Evolutionary conservation across 139 green algal species (phyloP), one percentile per base, ranked within the genome.

Genomic region (Edaphochlamys debaryana): DNA sequence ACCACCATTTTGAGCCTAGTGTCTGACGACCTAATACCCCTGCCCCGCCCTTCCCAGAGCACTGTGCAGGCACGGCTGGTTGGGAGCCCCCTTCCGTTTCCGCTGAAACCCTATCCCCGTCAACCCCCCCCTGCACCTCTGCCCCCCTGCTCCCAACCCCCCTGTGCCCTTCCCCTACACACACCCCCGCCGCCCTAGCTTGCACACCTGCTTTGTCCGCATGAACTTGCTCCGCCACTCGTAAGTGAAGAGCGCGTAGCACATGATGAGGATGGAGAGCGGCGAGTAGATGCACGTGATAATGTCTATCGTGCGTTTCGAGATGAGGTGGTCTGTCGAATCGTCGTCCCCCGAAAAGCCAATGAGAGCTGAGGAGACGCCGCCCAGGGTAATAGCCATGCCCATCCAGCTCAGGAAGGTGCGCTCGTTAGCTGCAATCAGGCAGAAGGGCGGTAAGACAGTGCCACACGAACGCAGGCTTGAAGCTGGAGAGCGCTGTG

Each of bases 361-460:
- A 9, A 95, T 89, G 29, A 98, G 91, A 3, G 93, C 95, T 25
- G 92, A 96, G 0, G 91, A 92, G 9, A 98, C 90, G 34, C 93
- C 94, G 29, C 95, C 95, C 81, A 98, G 86, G 13, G 95, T 97
- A 25, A 95, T 90, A 23, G 95, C 94, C 95, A 98, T 98, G 72
- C 87, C 86, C 74, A 96, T 90, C 95, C 95, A 98, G 0, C 89
- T 90, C 45, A 98, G 84, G 83, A 95, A 98, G 0, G 95, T 98
- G 54, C 95, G 88, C 79, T 98, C 95, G 38, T 97, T 96, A 20
- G 95, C 95, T 98, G 89, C 74, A 86, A n/a, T n/a, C n/a, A n/a
- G n/a, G n/a, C n/a, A n/a, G 45, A 36, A 23, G n/a, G 34, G n/a
- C n/a, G n/a, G n/a, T n/a, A n/a, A n/a, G n/a, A n/a, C n/a, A n/a